Base-by-base conservation (phyloP, 371 early-diverging fungal species). In the Apophysomyces ossiformis region DNA sequence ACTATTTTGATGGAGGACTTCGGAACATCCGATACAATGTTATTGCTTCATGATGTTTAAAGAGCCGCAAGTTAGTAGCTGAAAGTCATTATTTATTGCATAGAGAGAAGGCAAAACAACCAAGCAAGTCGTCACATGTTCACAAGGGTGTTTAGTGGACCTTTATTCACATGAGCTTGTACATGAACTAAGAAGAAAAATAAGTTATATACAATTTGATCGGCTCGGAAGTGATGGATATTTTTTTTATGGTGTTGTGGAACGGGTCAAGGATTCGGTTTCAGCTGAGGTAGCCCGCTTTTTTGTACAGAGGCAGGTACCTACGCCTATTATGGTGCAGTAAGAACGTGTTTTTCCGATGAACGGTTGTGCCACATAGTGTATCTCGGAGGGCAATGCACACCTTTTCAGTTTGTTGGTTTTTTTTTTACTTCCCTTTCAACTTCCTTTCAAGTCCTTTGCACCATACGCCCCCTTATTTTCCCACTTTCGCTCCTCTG, bases 1-100 rank as follows among this genome's bases (percentile, higher is more conserved):
- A 50, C 54, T 50, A 7, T 50, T 50, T n/a, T 50, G n/a, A 11
- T 9, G 9, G 9, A 16, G 21, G 21, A 50, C 18, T 21, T 50
- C 54, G 54, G 54, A 50, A 50, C 54, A 50, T 50, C 54, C 54
- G 54, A 50, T 32, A 50, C 54, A 50, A 50, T 50, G 54, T 50
- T 18, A 50, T 50, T 50, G 21, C 54, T 50, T 50, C 5, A 50
- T 50, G 8, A 18, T 21, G 54, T 50, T 50, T 50, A 9, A 50
- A 50, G 54, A 50, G 21, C 54, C 54, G 54, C 3, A 50, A 50
- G n/a, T 16, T 21, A 32, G 54, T 21, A 8, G 1, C 2, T 41
- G 41, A 41, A 41, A 41, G 21, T 6, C 16, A 16, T 18, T 4
- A 21, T 18, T 50, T 50, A 26, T 21, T 7, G 13, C 8, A 50